Evolutionary conservation across 1,139 yeast genomes (phyloP).

Genomic region (Candida freyschussii): DNA sequence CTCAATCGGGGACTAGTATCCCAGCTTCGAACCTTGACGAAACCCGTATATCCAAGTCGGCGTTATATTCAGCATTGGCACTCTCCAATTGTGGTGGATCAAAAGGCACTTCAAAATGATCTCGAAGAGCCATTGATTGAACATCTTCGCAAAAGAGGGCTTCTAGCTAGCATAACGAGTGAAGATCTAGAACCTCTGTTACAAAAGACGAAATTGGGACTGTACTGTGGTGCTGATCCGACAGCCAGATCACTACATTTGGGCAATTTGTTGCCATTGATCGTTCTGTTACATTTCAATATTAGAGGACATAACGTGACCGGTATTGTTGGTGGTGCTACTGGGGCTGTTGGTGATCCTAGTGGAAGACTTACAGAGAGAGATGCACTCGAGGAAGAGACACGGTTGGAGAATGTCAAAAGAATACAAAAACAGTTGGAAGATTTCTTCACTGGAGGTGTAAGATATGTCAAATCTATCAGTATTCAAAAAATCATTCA

Average conservation of each 20-base stretch:
- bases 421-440: conserved; percentile 60
- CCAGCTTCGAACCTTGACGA: too few relatives aligned
- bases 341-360: conserved; percentile 96
- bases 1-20: too few relatives aligned
- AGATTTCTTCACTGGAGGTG: conserved; percentile 56
- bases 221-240: conserved; percentile 97
- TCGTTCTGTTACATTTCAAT: conserved; percentile 79
- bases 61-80: too few relatives aligned
- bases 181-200: conserved; percentile 26
- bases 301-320: conserved; percentile 79
- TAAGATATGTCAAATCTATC: conserved; percentile 54
- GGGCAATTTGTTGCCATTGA: conserved; percentile 84
- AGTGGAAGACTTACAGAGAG: conserved; percentile 86
- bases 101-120: conserved; percentile 18
- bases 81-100: conserved; percentile 16
- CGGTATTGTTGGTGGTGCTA: conserved; percentile 95
- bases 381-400: conserved; percentile 44
- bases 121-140: conserved; percentile 21
- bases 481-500: conserved; percentile 42
- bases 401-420: conserved; percentile 53
- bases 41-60: too few relatives aligned
- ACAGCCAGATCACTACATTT: conserved; percentile 85
- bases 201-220: conserved; percentile 31
- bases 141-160: conserved; percentile 29
- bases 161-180: conserved; percentile 28